Evolutionary conservation across 2,329 filamentous ascomycete species (phyloP).

Genomic region (Penicillium expansum): DNA sequence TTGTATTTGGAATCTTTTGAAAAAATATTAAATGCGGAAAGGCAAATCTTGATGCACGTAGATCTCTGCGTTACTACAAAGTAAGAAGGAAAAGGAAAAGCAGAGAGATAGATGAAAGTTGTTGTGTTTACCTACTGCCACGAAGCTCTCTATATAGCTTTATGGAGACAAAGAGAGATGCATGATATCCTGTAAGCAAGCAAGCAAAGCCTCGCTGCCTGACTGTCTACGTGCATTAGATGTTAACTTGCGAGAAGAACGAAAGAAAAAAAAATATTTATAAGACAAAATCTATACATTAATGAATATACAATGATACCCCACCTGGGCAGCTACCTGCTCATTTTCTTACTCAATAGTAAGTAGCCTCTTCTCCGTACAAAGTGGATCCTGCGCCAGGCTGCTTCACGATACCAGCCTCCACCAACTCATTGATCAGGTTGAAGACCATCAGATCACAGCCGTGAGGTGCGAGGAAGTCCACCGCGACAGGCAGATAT

Average conservation of each 20-base stretch:
- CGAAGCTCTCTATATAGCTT: no score
- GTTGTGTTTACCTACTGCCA: no score
- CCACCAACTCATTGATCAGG: slow-evolving; percentile 51
- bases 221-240: background rate
- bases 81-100: no score
- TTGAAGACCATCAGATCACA: slow-evolving; percentile 60
- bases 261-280: background rate
- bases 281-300: background rate
- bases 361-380: background rate
- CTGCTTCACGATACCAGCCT: background rate
- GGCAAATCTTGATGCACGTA: no score
- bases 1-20: no score
- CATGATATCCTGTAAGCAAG: no score
- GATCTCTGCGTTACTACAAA: no score
- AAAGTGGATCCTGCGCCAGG: background rate
- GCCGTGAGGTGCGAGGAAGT: slow-evolving; percentile 57
- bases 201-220: no score
- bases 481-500: slow-evolving; percentile 57
- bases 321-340: background rate
- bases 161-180: no score
- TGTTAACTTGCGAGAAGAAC: background rate
- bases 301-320: background rate
- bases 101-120: no score
- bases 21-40: no score
- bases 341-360: background rate